phyloP scores from a whole-genome alignment of 2,329 filamentous ascomycete species.

The Diaporthe sp. region DNA sequence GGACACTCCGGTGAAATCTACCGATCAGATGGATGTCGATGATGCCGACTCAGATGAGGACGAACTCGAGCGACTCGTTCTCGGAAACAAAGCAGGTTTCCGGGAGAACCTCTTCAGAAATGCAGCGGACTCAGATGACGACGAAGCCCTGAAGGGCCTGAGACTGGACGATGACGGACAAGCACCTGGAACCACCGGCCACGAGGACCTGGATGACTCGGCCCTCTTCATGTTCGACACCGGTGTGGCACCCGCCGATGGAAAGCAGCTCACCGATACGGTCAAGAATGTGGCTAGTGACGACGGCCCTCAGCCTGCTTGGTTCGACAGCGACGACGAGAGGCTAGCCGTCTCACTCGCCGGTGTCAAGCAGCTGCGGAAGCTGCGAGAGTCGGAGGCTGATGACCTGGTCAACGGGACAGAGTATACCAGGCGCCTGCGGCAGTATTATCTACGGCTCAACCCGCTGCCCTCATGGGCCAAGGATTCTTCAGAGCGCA shows the following conservation, averaged over 20 bases:
- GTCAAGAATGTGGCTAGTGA: slow-evolving; percentile 42
- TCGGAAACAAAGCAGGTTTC: slow-evolving; percentile 90
- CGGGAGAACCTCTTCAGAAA: slow-evolving; percentile 76
- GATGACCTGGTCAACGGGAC: slow-evolving; percentile 90
- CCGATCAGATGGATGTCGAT: slow-evolving; percentile 49
- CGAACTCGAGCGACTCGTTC: slow-evolving; percentile 88
- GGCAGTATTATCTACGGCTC: slow-evolving; percentile 79
- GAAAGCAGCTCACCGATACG: slow-evolving; percentile 50
- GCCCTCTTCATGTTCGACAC: slow-evolving; percentile 90
- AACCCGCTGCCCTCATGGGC: slow-evolving; percentile 75
- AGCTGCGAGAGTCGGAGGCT: slow-evolving; percentile 82
- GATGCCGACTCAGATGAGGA: slow-evolving; percentile 88
- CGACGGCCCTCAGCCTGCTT: slow-evolving; percentile 70
- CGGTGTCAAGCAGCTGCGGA: slow-evolving; percentile 80
- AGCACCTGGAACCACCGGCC: slow-evolving; percentile 40
- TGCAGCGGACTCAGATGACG: slow-evolving; percentile 57
- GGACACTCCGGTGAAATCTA: slow-evolving; percentile 45
- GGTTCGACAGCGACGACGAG: slow-evolving; percentile 98
- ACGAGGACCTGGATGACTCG: slow-evolving; percentile 75
- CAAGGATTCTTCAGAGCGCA: slow-evolving; percentile 60
- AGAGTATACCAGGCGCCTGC: slow-evolving; percentile 85
- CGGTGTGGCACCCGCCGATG: slow-evolving; percentile 61
- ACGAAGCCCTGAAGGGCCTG: slow-evolving; percentile 53
- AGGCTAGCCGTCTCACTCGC: slow-evolving; percentile 86
- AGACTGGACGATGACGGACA: slow-evolving; percentile 47